Base-by-base conservation (phyloP, 2,329 filamentous ascomycete genomes). In the Penicillium sp. region DNA sequence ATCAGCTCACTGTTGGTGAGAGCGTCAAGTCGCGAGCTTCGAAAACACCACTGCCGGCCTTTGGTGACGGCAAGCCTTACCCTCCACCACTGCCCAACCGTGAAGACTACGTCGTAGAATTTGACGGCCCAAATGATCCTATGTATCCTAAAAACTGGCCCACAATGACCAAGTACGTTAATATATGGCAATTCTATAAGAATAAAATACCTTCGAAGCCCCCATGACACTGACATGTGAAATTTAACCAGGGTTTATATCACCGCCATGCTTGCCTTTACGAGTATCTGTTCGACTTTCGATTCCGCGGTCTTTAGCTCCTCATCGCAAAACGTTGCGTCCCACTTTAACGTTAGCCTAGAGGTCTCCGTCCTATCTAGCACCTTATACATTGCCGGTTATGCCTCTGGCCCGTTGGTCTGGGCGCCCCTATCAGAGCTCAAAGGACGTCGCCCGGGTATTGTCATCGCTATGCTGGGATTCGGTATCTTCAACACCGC, bases 221-320 rank as follows among this genome's bases (percentile, higher is more conserved):
- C 29, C 14, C 26, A 26, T 14, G 19, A 45, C 19, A 39, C 55
- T 58, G 19, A 57, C n/a, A 14, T 6, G 24, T 16, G 27, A 19
- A 9, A 22, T 35, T 21, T 22, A 5, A 35, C 31, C 14, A 67
- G 64, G 24, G 16, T 57, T 5, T 61, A 58, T 33, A 64, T 59
- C 21, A 63, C 57, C 31, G 60, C 44, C 26, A 67, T 67, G 44
- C 63, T 66, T 44, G 63, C 62, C 22, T 68, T 61, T 27, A 60
- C 63, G 27, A 61, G 63, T 56, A 63, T 67, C 41, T 68, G 66
- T 41, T 84, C 79, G 44, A 80, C 81, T 1, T 83, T 84, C 53
- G 78, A 77, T 1, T 72, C 69, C 1, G 86, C 84, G 70, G 85
- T 90, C 66, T 90, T 90, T 75, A 89, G 87, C 3, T 76, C 85